Conservation (phyloP, 768 basidiomycete species). For the Auriscalpium vulgare region DNA sequence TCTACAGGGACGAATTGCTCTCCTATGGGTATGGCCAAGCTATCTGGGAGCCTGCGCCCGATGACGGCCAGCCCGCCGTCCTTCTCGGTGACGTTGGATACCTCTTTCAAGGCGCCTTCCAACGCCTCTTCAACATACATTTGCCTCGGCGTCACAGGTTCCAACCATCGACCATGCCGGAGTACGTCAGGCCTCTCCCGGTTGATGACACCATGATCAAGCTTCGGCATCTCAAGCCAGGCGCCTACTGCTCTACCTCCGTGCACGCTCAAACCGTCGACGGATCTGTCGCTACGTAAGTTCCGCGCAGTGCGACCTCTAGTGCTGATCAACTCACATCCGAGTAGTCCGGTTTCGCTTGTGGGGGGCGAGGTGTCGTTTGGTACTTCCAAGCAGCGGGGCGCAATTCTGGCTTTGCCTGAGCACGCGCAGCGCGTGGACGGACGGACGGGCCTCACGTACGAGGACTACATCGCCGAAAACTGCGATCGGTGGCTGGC, state of each 20-base stretch:
- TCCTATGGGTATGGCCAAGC: neutral
- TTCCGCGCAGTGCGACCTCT: too few relatives aligned
- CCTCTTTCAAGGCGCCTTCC: neutral
- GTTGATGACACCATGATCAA: too few relatives aligned
- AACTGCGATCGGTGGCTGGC: neutral
- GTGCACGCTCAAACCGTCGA: too few relatives aligned
- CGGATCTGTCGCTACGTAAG: too few relatives aligned
- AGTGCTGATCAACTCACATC: too few relatives aligned
- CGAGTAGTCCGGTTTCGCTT: neutral
- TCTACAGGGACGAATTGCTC: neutral
- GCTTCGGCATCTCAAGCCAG: too few relatives aligned
- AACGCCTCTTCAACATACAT: conserved; percentile 1
- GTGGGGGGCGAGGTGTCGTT: neutral
- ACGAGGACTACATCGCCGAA: neutral
- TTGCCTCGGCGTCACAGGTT: neutral
- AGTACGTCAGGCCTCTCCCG: neutral
- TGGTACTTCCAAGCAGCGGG: neutral
- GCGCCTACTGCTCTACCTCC: too few relatives aligned
- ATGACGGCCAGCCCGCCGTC: neutral
- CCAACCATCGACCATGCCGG: neutral
- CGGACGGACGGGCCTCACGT: neutral
- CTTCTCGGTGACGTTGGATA: neutral
- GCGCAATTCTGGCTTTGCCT: neutral
- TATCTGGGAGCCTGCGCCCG: neutral
- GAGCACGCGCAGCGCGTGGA: neutral